Conservation (phyloP, 352 stramenopile species). For the Pythium aquatile region DNA sequence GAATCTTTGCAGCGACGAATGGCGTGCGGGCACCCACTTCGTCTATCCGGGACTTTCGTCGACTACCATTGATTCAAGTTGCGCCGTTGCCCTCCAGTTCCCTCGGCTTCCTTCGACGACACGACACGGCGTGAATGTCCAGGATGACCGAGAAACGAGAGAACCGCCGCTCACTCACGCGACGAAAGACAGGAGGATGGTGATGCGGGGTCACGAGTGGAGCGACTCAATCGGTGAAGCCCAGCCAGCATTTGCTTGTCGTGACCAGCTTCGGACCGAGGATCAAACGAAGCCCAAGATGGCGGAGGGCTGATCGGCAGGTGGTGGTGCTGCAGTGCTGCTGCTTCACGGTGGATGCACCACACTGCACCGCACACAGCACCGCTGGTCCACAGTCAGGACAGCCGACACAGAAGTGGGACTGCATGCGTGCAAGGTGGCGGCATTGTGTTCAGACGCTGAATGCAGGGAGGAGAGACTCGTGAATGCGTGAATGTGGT, state of each 20-base stretch:
- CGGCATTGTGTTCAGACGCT: background rate
- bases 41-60: too few species aligned
- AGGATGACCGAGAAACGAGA: too few species aligned
- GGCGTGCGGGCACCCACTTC: too few species aligned
- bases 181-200: background rate
- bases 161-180: background rate
- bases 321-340: background rate
- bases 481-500: background rate
- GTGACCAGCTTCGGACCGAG: too few species aligned
- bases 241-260: background rate
- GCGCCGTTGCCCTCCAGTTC: too few species aligned
- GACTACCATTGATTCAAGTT: too few species aligned
- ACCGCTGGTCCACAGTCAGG: conserved; percentile 1
- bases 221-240: background rate
- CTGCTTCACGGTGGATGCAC: background rate
- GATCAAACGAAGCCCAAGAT: too few species aligned
- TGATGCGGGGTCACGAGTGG: background rate
- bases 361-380: background rate
- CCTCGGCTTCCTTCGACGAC: too few species aligned
- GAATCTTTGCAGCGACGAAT: background rate
- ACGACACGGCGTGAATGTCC: too few species aligned
- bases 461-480: background rate
- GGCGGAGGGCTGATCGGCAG: background rate
- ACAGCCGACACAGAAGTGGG: conserved; percentile 1
- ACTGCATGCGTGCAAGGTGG: background rate